Conservation (phyloP, 208 protist species). For the Trypanosoma platydactyli region DNA sequence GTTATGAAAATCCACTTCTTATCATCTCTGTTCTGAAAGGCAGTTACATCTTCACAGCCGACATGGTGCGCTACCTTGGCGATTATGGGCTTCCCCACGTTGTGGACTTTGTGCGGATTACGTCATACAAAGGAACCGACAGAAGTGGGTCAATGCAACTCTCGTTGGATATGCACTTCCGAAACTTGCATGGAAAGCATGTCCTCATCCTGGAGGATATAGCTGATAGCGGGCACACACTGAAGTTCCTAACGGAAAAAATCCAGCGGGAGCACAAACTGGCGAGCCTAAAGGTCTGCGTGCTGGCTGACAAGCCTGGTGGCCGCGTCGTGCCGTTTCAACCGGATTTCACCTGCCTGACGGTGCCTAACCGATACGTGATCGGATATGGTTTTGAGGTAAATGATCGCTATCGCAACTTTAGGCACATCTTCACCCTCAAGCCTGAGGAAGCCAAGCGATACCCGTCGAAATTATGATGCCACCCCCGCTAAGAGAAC, state of each 20-base stretch:
- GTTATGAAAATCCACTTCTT: constrained; percentile 79
- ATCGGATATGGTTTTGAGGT: constrained; percentile 93
- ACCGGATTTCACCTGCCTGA: constrained; percentile 67
- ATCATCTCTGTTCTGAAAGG: constrained; percentile 90
- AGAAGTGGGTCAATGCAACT: constrained; percentile 69
- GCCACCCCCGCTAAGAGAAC: neutral
- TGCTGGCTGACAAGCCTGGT: constrained; percentile 81
- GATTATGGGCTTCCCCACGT: constrained; percentile 72
- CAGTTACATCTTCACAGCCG: constrained; percentile 90
- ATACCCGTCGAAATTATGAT: constrained; percentile 61
- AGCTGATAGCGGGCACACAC: constrained; percentile 77
- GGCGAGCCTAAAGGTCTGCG: constrained; percentile 63
- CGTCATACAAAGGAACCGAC: constrained; percentile 66
- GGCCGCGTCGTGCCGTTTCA: constrained; percentile 60
- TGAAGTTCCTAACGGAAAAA: constrained; percentile 56
- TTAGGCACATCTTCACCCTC: constrained; percentile 80
- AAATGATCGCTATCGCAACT: constrained; percentile 80
- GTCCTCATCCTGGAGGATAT: constrained; percentile 91
- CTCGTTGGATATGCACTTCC: constrained; percentile 53
- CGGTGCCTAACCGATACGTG: constrained; percentile 78
- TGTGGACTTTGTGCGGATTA: constrained; percentile 83
- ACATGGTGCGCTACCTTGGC: constrained; percentile 80
- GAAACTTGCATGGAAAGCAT: constrained; percentile 73
- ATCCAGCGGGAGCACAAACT: constrained; percentile 46
- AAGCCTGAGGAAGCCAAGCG: constrained; percentile 59